Percentiles rank a stretch among this genome's conserved stretches.
Evolutionary conservation across 2,329 filamentous ascomycete species (phyloP).

Genomic region (Exserohilum turcica): DNA sequence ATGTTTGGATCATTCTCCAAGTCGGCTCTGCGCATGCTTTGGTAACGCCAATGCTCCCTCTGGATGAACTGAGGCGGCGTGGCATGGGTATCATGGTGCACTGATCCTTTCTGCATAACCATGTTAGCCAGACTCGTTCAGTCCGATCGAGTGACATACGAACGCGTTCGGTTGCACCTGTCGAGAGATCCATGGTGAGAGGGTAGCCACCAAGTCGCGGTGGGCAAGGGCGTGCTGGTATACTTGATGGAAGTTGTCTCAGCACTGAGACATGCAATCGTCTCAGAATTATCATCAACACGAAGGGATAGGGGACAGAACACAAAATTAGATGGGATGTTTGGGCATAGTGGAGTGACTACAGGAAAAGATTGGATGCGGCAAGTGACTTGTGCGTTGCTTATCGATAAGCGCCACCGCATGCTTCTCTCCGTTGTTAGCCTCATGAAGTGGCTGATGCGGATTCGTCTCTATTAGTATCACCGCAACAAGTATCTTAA

Average conservation of each 20-base stretch:
- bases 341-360: neutral
- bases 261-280: conserved; percentile 1
- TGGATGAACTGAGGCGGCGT: conserved; percentile 44
- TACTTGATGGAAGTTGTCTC: neutral
- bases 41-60: conserved; percentile 56
- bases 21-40: conserved; percentile 62
- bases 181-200: conserved; percentile 34
- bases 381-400: conserved; percentile 1
- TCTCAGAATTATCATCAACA: conserved; percentile 7
- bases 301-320: no score
- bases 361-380: conserved; percentile 4
- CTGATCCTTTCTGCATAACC: conserved; percentile 25
- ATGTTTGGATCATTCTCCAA: conserved; percentile 56
- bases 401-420: conserved; percentile 19
- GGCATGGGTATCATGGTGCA: conserved; percentile 47
- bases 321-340: no score
- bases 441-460: no score
- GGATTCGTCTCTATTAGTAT: no score
- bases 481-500: no score
- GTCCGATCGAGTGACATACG: conserved; percentile 34
- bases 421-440: no score
- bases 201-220: neutral
- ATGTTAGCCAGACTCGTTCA: conserved; percentile 32
- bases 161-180: conserved; percentile 33
- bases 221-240: neutral